Percentiles rank a stretch among this genome's conserved stretches.
phyloP scores from a whole-genome alignment of 2,329 filamentous ascomycete species.

The Xylaria sp. region DNA sequence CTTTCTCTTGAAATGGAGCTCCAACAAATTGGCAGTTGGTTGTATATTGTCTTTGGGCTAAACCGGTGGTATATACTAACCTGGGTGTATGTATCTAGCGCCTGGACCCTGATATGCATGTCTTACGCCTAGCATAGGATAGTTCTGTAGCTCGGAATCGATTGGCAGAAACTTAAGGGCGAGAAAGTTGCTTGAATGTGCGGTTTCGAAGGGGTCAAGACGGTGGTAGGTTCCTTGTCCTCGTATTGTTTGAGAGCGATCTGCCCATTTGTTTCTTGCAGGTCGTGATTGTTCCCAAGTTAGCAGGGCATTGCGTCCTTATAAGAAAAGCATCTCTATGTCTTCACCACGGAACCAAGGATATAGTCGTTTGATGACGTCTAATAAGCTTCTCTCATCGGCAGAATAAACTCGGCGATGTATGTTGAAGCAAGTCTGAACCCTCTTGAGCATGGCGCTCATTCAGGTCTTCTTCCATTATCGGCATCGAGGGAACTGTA shows the following conservation, averaged over 20 bases:
- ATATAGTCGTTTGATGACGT: neutral
- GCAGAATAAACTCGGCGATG: constrained; percentile 3
- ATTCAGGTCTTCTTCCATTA: neutral
- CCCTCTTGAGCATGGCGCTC: constrained; percentile 5
- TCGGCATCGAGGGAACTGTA: neutral
- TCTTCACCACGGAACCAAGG: neutral
- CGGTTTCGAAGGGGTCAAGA: neutral
- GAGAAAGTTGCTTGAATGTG: neutral
- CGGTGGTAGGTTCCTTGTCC: neutral
- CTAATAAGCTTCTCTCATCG: neutral
- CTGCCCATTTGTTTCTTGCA: neutral
- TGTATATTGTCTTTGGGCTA: neutral
- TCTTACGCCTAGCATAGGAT: neutral
- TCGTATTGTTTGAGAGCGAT: neutral
- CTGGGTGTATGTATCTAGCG: constrained; percentile 12
- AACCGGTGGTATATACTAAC: constrained; percentile 8
- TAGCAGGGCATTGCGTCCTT: neutral
- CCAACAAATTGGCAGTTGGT: neutral
- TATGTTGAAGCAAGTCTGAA: constrained; percentile 25
- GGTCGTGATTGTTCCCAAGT: neutral
- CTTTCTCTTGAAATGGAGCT: neutral
- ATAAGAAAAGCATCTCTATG: neutral
- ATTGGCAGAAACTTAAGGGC: neutral
- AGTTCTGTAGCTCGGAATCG: neutral
- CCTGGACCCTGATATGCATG: constrained; percentile 16